Evolutionary conservation across 228 moss, liverwort and hornwort genomes (phyloP), one percentile per base, ranked within the genome.

Genomic region (Sphagnum fallax): DNA sequence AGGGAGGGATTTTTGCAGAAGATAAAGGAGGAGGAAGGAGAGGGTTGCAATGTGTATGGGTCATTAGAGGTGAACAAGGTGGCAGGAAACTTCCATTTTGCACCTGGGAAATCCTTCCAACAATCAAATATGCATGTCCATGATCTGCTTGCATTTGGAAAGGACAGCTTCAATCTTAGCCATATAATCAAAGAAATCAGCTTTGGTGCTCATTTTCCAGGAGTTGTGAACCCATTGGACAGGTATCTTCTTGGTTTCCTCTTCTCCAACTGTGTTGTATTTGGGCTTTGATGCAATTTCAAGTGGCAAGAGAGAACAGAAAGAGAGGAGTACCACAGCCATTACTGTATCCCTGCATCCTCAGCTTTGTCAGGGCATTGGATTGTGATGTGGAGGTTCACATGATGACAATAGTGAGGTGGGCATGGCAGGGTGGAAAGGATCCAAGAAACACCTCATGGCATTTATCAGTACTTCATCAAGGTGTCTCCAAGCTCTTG

Each of bases 81-180:
- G 74, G 97, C 97, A 52, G 97, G 97, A 71, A 97, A 97, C 79
- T 97, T 97, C 61, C 97, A 97, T 75, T 97, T 97, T 82, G 97
- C 97, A 72, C 97, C 97, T 75, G 97, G 97, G 75, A 97, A 93
- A 79, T 93, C 93, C 71, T 97, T 97, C 60, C 93, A 97, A 78
- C 97, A 97, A 83, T 89, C 87, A 69, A 91, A 88, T 71, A 90
- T 97, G 89, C 97, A 97, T 78, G 93, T 97, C 50, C 96, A 97
- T 81, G 96, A 97, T 79, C 82, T 93, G 50, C 82, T 90, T 82
- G 88, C 93, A 74, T 90, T 97, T 78, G 91, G 91, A 62, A 97
- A 93, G 80, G 97, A 97, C 61, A 86, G 82, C 79, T 97, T 93
- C 74, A 97, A 97, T 79, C 85, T 82, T 75, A 84, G 84, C 77